Evolutionary conservation across 306 rosid species (phyloP).

Genomic region (Spatholobus suberectus): DNA sequence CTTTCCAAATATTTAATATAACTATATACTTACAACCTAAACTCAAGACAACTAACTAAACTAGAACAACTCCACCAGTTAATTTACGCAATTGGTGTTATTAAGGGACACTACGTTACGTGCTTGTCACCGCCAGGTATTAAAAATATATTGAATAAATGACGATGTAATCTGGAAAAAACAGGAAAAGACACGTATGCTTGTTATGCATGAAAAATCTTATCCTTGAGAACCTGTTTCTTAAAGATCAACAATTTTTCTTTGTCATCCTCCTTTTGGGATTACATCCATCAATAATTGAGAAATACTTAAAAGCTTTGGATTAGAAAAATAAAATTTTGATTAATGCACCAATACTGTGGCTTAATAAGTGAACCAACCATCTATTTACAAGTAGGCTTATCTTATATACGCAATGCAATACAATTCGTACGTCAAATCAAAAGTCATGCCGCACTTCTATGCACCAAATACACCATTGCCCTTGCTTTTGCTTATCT

Average conservation of each 20-base stretch:
- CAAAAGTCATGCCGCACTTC: conserved; percentile 43
- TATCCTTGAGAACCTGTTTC: neutral
- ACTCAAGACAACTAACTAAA: too few species aligned
- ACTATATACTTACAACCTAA: too few species aligned
- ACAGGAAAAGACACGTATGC: neutral
- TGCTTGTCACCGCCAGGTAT: neutral
- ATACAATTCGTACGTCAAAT: conserved; percentile 35
- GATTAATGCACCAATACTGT: neutral
- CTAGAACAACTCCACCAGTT: too few species aligned
- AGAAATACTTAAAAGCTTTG: neutral
- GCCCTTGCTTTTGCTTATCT: conserved; percentile 29
- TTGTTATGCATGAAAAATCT: neutral
- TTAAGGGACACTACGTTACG: neutral
- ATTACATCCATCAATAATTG: conserved; percentile 15
- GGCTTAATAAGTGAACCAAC: conserved; percentile 36
- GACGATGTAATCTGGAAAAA: neutral
- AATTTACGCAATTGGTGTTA: too few species aligned
- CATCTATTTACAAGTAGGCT: neutral
- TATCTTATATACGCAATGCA: conserved; percentile 12
- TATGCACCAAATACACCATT: conserved; percentile 14
- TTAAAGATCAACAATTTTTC: neutral
- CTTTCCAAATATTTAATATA: too few species aligned
- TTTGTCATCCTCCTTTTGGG: neutral
- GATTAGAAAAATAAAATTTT: neutral
- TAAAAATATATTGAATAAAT: neutral